Conservation (phyloP, 2,329 filamentous ascomycete species). For the Calonectria hawksworthii region DNA sequence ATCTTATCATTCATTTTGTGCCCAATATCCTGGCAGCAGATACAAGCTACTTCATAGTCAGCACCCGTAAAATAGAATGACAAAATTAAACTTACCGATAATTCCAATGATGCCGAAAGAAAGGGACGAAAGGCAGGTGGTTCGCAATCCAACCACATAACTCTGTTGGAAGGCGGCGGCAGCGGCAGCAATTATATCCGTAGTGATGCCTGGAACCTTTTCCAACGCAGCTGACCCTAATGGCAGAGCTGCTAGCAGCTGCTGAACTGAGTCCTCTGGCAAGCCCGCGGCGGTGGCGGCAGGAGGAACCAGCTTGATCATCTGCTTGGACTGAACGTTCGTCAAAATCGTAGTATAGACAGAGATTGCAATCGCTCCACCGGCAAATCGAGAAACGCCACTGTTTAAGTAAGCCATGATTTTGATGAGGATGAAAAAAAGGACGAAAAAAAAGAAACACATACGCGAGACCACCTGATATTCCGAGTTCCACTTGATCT, state of each 20-base stretch:
- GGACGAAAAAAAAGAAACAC: conserved; percentile 30
- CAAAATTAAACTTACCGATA: conserved; percentile 39
- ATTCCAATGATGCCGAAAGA: conserved; percentile 49
- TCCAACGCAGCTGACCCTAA: conserved; percentile 40
- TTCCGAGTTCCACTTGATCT: conserved; percentile 61
- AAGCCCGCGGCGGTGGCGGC: conserved; percentile 54
- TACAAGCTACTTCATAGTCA: neutral
- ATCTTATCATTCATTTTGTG: conserved; percentile 55
- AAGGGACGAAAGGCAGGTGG: conserved; percentile 47
- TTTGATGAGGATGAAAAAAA: conserved; percentile 48
- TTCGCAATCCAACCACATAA: conserved; percentile 48
- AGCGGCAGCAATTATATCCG: conserved; percentile 45
- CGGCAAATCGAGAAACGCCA: conserved; percentile 59
- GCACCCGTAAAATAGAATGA: neutral
- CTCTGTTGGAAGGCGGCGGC: conserved; percentile 48
- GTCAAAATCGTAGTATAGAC: conserved; percentile 59
- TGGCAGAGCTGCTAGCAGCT: conserved; percentile 48
- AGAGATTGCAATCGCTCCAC: conserved; percentile 56
- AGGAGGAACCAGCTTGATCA: conserved; percentile 49
- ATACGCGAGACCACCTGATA: conserved; percentile 30
- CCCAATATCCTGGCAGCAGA: conserved; percentile 50
- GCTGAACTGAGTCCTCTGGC: conserved; percentile 44
- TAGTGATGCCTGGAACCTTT: conserved; percentile 45
- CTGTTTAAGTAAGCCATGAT: conserved; percentile 21
- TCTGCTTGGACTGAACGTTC: conserved; percentile 51